Evolutionary conservation across 805 yeast species (phyloP), one percentile per base, ranked within the genome.

Genomic region (Lachancea dasiensis): DNA sequence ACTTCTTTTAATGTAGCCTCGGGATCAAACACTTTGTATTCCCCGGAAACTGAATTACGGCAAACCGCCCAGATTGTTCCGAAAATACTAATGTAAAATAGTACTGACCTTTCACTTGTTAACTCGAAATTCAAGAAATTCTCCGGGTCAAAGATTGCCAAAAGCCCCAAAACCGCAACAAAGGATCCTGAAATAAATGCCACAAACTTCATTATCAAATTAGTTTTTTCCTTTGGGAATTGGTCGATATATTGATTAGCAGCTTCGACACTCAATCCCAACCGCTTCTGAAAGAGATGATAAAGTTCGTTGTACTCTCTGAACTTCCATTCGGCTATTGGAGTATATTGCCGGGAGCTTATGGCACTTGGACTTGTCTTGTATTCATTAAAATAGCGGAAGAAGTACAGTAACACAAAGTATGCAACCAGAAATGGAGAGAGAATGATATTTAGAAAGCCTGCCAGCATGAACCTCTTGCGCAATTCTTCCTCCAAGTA

Each of bases 261-360:
- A 5, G 87, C 79, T 11, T 76, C 83, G 21, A 77, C 73, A 36
- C 96, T 85, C 43, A 85, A 62, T 32, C 79, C 84, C 27, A 92
- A 62, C 34, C 99, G 68, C 49, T 80, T 78, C 40, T 78, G 77
- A 61, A 92, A 92, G 19, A 90, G 70, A 60, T 92, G 98, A 30
- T 86, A 86, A 6, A 92, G 68, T 56, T 92, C 99, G 60, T 92
- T 92, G 56, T 83, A 86, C 52, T 92, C 99, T 40, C 99, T 68
- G 52, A 92, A 73, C 56, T 81, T 86, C 97, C 97, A 92, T 51
- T 84, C 89, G 0, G 97, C 97, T 61, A 75, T 76, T 0, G 97
- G 96, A 0, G 97, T 86, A 55, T 86, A 92, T 50, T 87, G 95
- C 32, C 98, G 68, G 2, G 87, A 70, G 5, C 86, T 81, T 38